Evolutionary conservation across 352 stramenopile genomes (phyloP).

Genomic region (Elongisporangium prolatum): DNA sequence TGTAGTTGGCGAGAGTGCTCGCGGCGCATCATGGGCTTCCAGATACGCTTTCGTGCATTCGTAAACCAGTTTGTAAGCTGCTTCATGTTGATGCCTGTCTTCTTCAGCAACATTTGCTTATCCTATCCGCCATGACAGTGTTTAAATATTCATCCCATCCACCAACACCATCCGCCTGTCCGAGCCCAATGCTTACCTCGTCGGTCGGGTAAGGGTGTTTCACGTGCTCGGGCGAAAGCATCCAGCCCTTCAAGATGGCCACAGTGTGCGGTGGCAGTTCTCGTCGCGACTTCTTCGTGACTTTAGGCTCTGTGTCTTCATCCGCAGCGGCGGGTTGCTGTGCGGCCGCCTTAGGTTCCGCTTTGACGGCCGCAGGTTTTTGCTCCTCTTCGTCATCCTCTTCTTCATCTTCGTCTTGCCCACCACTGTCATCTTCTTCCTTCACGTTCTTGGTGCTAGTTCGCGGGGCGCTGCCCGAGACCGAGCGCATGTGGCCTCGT

Average conservation of each 20-base stretch:
- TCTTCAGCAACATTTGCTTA: conserved; percentile 88
- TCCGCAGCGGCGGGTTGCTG: conserved; percentile 36
- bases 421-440: conserved; percentile 15
- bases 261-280: conserved; percentile 82
- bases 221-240: conserved; percentile 85
- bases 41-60: conserved; percentile 86
- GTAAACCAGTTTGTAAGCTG: conserved; percentile 91
- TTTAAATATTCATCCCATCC: not conserved
- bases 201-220: conserved; percentile 89
- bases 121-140: conserved; percentile 28
- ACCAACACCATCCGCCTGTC: not conserved
- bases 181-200: conserved; percentile 29
- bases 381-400: conserved; percentile 14
- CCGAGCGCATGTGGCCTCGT: conserved; percentile 3
- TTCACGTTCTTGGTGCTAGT: conserved; percentile 22
- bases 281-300: conserved; percentile 71
- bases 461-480: conserved; percentile 8
- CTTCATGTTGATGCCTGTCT: conserved; percentile 89
- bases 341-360: conserved; percentile 17
- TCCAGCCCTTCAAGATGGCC: conserved; percentile 85
- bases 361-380: conserved; percentile 3
- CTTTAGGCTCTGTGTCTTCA: conserved; percentile 14
- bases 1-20: conserved; percentile 79
- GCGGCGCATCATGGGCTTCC: conserved; percentile 87
- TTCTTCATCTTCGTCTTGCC: conserved; percentile 13